Base-by-base conservation (phyloP, 345 rosid species). In the Cochlearia excelsa region DNA sequence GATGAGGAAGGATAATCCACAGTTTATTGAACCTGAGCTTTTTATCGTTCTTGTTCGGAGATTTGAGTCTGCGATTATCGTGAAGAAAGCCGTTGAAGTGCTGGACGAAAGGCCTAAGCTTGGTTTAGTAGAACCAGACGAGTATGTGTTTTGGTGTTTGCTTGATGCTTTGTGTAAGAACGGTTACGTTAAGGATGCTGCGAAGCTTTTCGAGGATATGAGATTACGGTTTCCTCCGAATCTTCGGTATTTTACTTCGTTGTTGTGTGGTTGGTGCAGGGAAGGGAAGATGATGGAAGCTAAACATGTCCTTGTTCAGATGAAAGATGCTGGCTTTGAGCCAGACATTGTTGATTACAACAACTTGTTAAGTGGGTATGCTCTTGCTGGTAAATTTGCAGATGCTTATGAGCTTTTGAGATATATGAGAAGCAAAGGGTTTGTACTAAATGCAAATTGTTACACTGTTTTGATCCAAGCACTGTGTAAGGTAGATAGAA, bases 281-380 rank as follows among this genome's bases (percentile, higher is more conserved):
- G 91, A 86, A 79, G 91, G 95, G 68, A 85, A 81, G 86, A 67
- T 89, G 66, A 61, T 84, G 75, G 97, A 93, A 77, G 99, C 99
- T 63, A 82, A 77, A 69, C 74, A 82, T 75, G 83, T 85, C 23
- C 59, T 93, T 77, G 87, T 85, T 45, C 94, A 89, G 75, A 89
- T 93, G 84, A 87, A 77, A 54, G 97, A 82, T 61, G 83, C 85
- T 4, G 91, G 94, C 6, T 81, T 86, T 51, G 94, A 82, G 71
- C 88, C 91, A 0, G 99, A 83, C 64, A 50, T 80, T 65, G 99
- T 83, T 57, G 99, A 72, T 46, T 92, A 77, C 69, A 88, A 82
- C 46, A 86, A 81, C 68, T 80, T 92, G 67, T 51, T 88, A 30
- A 71, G 78, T 64, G 98, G 94, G 3, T 86, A 83, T 63, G 79